Conservation (phyloP, 2,329 filamentous ascomycete species). For the Aspergillus brasiliensis region DNA sequence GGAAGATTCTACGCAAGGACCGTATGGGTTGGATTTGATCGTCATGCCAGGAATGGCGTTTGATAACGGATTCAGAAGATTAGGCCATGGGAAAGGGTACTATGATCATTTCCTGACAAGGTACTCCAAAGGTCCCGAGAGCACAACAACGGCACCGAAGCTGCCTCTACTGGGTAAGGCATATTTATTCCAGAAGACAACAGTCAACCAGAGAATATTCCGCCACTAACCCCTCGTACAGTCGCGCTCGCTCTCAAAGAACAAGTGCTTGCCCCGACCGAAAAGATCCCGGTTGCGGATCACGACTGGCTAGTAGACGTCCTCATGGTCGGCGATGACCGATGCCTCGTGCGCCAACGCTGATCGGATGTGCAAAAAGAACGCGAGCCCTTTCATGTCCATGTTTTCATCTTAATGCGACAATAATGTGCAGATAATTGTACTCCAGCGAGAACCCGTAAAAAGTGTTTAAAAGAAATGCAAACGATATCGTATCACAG, state of each 20-base stretch:
- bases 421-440: constrained; percentile 18
- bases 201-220: constrained; percentile 15
- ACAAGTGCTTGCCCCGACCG: constrained; percentile 70
- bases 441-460: constrained; percentile 22
- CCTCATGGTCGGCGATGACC: constrained; percentile 71
- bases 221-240: constrained; percentile 40
- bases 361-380: constrained; percentile 22
- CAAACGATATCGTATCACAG: constrained; percentile 14
- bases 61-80: constrained; percentile 70
- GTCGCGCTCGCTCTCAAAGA: constrained; percentile 83
- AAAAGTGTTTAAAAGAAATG: constrained; percentile 18
- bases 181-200: constrained; percentile 2
- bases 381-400: constrained; percentile 21
- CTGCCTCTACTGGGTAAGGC: constrained; percentile 63
- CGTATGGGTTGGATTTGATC: constrained; percentile 72
- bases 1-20: constrained; percentile 23
- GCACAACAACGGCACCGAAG: constrained; percentile 34
- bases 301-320: constrained; percentile 82
- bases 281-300: constrained; percentile 71
- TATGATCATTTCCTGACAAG: constrained; percentile 91
- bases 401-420: constrained; percentile 23
- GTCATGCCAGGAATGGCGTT: constrained; percentile 93
- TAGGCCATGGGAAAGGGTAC: constrained; percentile 95
- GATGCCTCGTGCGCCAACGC: constrained; percentile 47
- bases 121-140: constrained; percentile 57